Evolutionary conservation across 1,139 yeast genomes (phyloP).

Genomic region (Hanseniaspora sp.): DNA sequence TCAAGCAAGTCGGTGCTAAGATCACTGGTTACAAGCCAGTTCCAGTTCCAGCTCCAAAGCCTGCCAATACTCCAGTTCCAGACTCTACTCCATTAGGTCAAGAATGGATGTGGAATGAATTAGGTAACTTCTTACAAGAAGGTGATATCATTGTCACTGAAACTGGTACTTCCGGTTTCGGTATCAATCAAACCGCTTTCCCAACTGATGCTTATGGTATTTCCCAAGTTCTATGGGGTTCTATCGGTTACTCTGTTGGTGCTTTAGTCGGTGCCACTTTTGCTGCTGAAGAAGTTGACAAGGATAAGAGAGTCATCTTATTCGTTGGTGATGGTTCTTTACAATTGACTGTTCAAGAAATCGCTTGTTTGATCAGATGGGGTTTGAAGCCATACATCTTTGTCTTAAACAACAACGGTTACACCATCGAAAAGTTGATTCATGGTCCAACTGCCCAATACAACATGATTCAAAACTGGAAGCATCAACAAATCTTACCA

Average conservation of each 20-base stretch:
- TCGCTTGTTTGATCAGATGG: slow-evolving; percentile 75
- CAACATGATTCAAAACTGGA: slow-evolving; percentile 77
- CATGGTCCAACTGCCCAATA: slow-evolving; percentile 69
- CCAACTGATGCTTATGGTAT: slow-evolving; percentile 66
- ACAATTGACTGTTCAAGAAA: slow-evolving; percentile 79
- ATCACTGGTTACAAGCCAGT: slow-evolving; percentile 36
- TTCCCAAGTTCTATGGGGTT: slow-evolving; percentile 84
- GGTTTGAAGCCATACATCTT: slow-evolving; percentile 69
- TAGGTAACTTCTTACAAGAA: slow-evolving; percentile 61
- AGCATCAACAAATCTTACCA: slow-evolving; percentile 56
- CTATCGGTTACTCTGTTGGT: slow-evolving; percentile 81
- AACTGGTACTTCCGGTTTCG: slow-evolving; percentile 85
- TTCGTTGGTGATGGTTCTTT: slow-evolving; percentile 87
- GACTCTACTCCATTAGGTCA: slow-evolving; percentile 45
- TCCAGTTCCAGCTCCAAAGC: slow-evolving; percentile 37
- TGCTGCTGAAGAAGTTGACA: slow-evolving; percentile 68
- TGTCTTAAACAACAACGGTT: slow-evolving; percentile 75
- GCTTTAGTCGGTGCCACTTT: slow-evolving; percentile 75
- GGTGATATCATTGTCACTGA: slow-evolving; percentile 77
- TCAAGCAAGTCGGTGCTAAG: slow-evolving; percentile 32
- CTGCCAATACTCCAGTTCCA: slow-evolving; percentile 29
- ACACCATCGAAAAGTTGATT: slow-evolving; percentile 79
- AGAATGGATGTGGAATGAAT: slow-evolving; percentile 72
- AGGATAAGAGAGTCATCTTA: slow-evolving; percentile 59
- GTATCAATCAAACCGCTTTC: slow-evolving; percentile 68